Percentiles rank a stretch among this genome's conserved stretches.
Conservation (phyloP, 78 protist species). For the Protostelium mycophagum region DNA sequence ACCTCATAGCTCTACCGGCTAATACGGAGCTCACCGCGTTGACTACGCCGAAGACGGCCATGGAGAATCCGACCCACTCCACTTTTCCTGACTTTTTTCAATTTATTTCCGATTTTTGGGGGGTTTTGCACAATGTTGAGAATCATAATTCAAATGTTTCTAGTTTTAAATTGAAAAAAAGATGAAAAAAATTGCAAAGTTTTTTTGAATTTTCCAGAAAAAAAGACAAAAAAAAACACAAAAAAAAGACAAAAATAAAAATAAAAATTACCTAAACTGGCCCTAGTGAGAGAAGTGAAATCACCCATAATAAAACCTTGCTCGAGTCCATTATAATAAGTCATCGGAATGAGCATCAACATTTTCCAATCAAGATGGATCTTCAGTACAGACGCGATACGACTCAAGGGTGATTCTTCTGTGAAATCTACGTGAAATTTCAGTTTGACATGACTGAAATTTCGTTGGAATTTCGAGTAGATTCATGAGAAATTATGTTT, state of each 20-base stretch:
- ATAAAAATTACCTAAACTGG: too few species aligned
- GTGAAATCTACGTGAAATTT: background rate
- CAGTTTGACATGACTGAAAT: too few species aligned
- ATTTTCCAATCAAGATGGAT: background rate
- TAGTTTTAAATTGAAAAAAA: too few species aligned
- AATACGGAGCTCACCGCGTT: background rate
- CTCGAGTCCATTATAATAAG: background rate
- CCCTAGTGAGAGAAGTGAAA: background rate
- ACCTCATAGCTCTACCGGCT: background rate
- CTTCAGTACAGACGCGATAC: background rate
- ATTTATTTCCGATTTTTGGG: background rate
- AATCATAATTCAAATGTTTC: too few species aligned
- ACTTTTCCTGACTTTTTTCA: background rate
- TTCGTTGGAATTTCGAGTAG: too few species aligned
- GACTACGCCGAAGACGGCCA: background rate
- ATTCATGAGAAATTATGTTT: too few species aligned
- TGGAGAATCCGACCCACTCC: background rate
- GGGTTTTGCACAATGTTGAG: too few species aligned
- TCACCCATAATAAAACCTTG: background rate
- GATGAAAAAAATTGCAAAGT: too few species aligned
- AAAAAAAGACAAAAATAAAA: too few species aligned
- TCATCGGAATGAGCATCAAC: background rate
- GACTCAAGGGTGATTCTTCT: background rate
- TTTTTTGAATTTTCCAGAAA: too few species aligned
- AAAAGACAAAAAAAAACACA: too few species aligned